A percentile compares a stretch with the other conserved stretches of the same genome.
phyloP scores from a whole-genome alignment of 2,329 filamentous ascomycete genomes.

The Alternaria panax region DNA sequence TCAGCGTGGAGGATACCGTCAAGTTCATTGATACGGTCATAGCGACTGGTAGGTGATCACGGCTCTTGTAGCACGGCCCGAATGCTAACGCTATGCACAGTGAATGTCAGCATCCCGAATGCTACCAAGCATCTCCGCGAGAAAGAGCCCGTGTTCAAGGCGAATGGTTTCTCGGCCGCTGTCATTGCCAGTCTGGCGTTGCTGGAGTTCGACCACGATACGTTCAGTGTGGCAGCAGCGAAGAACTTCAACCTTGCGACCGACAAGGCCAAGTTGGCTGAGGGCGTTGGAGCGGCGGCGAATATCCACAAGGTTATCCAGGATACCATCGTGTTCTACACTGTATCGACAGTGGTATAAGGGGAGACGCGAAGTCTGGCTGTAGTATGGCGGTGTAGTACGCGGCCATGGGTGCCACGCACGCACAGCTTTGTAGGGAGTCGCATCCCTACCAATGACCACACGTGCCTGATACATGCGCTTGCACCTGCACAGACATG shows the following conservation, averaged over 20 bases:
- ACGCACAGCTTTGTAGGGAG: not conserved
- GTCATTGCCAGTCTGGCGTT: constrained; percentile 26
- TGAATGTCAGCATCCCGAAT: constrained; percentile 22
- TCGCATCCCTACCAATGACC: not conserved
- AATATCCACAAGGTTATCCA: constrained; percentile 30
- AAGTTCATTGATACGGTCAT: constrained; percentile 19
- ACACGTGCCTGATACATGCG: not conserved
- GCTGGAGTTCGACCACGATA: constrained; percentile 26
- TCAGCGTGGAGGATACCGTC: constrained; percentile 11
- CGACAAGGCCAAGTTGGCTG: constrained; percentile 12
- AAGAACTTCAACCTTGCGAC: constrained; percentile 17
- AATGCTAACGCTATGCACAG: constrained; percentile 1
- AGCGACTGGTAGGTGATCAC: constrained; percentile 10
- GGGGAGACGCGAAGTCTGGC: not conserved
- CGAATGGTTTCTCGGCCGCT: constrained; percentile 7
- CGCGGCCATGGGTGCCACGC: not conserved
- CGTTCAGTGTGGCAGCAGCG: constrained; percentile 23
- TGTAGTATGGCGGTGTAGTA: not conserved
- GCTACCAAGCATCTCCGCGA: constrained; percentile 18
- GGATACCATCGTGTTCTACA: constrained; percentile 20
- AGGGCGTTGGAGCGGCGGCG: constrained; percentile 18
- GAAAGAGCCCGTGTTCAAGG: constrained; percentile 20
- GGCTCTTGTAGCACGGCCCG: not conserved
- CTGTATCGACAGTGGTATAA: not conserved
- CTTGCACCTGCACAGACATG: not conserved